These are phyloP conservation scores for Zygoascus bituminiphila DNA, from an alignment of 805 yeast genomes.

Conservation along the genomic window DNA sequence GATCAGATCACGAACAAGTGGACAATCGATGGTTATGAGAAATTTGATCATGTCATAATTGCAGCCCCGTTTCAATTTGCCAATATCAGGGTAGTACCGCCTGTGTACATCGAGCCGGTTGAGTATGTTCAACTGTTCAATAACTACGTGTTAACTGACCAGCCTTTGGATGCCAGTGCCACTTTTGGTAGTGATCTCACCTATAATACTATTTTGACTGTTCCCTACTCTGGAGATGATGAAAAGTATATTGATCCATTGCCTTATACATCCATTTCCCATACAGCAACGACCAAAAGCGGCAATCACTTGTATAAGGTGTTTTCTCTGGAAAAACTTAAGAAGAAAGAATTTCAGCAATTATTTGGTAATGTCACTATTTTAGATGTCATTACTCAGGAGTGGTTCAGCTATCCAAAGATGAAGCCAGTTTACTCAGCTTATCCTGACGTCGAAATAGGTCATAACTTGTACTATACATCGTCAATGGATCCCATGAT, in stretches of 20 bases:
- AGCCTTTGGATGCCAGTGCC: slow-evolving; percentile 2
- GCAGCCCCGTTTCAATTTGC: slow-evolving; percentile 37
- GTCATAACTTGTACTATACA: slow-evolving; percentile 34
- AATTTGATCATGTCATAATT: slow-evolving; percentile 37
- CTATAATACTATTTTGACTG: slow-evolving; percentile 4
- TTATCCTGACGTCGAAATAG: slow-evolving; percentile 25
- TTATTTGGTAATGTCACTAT: slow-evolving; percentile 23
- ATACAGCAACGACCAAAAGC: slow-evolving; percentile 6
- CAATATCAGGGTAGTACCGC: slow-evolving; percentile 11
- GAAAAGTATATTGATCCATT: neutral
- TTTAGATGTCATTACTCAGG: slow-evolving; percentile 27
- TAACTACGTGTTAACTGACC: slow-evolving; percentile 19
- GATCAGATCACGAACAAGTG: slow-evolving; percentile 3
- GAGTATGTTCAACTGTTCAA: slow-evolving; percentile 36
- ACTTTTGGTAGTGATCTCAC: slow-evolving; percentile 7
- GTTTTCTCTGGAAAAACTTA: slow-evolving; percentile 28
- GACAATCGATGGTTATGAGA: slow-evolving; percentile 11
- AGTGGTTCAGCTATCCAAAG: slow-evolving; percentile 41
- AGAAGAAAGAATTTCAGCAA: slow-evolving; percentile 14
- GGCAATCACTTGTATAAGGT: slow-evolving; percentile 35
- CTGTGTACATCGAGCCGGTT: slow-evolving; percentile 13
- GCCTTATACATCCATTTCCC: slow-evolving; percentile 9
- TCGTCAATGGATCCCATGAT: slow-evolving; percentile 40
- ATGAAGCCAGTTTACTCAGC: slow-evolving; percentile 28
- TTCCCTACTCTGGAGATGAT: neutral